Percentiles rank a stretch among this genome's conserved stretches.
Evolutionary conservation across 257 asterid genomes (phyloP).

Genomic region (Nicotiana benthamiana): DNA sequence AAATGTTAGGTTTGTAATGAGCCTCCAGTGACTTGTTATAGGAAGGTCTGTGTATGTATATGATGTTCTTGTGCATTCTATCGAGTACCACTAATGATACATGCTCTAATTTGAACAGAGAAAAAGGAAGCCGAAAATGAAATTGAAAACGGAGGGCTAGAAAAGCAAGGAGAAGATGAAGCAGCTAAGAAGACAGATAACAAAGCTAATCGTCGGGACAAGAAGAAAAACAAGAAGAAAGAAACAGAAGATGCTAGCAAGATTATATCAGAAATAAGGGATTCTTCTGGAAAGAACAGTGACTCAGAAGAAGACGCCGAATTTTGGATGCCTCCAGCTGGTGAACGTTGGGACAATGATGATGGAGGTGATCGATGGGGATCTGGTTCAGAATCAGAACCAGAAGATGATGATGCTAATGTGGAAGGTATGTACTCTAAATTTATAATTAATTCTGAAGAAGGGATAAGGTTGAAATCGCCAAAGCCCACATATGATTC

Average conservation of each 20-base stretch:
- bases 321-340: constrained; percentile 89
- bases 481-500: background rate
- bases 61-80: background rate
- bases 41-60: background rate
- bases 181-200: constrained; percentile 22
- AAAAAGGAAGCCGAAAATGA: constrained; percentile 51
- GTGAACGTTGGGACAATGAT: constrained; percentile 92
- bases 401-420: constrained; percentile 39
- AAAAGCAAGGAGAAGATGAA: constrained; percentile 23
- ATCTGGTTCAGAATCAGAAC: constrained; percentile 49
- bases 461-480: background rate
- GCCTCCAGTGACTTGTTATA: background rate
- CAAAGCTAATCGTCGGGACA: constrained; percentile 14
- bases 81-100: background rate
- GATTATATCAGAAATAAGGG: constrained; percentile 43
- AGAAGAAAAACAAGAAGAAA: constrained; percentile 33
- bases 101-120: constrained; percentile 33
- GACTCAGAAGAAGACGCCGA: constrained; percentile 50
- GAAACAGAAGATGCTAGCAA: constrained; percentile 32
- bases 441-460: background rate
- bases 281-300: constrained; percentile 33
- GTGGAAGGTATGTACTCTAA: constrained; percentile 39
- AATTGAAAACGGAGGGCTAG: constrained; percentile 23
- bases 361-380: constrained; percentile 91
- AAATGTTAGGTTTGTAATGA: constrained; percentile 62